Conservation (phyloP, 192 early-diverging fungal genomes). For the Podila clonocystis region DNA sequence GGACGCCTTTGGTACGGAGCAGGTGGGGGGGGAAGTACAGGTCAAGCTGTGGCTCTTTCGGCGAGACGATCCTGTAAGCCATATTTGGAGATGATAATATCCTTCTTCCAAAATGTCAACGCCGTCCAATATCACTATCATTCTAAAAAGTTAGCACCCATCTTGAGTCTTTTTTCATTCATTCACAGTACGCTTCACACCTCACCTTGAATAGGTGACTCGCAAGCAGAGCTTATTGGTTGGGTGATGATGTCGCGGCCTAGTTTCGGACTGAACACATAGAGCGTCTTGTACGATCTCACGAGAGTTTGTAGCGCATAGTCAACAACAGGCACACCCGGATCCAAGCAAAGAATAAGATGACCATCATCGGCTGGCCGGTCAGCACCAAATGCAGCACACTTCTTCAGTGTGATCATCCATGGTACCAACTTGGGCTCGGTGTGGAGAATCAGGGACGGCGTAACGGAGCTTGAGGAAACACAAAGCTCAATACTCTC, state of each 20-base stretch:
- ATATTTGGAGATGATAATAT: background rate
- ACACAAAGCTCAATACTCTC: conserved; percentile 1
- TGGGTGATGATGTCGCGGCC: background rate
- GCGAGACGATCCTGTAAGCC: background rate
- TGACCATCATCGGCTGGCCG: background rate
- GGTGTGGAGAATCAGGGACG: background rate
- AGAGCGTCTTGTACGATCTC: background rate
- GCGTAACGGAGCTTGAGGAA: background rate
- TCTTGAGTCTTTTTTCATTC: background rate
- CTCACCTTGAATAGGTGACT: background rate
- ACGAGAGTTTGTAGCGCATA: background rate
- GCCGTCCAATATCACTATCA: too few relatives aligned
- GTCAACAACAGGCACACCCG: background rate
- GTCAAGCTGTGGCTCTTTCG: background rate
- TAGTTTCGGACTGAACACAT: background rate
- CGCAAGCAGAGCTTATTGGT: background rate
- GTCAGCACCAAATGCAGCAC: background rate
- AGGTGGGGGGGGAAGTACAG: background rate
- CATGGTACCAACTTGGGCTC: background rate
- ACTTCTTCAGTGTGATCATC: background rate
- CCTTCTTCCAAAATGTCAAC: background rate
- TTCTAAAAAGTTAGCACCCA: background rate
- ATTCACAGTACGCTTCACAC: background rate
- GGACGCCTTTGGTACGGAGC: background rate
- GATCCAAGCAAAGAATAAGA: background rate